Evolutionary conservation across 345 rosid species (phyloP).

Genomic region (Atalantia buxifolia): DNA sequence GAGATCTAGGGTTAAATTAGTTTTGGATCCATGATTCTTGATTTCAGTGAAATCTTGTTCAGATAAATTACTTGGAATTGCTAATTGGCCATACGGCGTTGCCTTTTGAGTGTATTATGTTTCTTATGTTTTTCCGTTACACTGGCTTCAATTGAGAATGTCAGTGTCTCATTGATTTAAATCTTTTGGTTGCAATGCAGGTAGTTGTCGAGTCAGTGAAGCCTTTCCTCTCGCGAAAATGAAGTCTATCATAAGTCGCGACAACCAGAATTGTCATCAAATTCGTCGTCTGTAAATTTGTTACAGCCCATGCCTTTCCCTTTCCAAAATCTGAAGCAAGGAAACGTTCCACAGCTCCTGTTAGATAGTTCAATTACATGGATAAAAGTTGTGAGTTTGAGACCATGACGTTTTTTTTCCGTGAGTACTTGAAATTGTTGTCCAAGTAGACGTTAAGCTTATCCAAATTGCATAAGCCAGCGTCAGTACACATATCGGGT

Average conservation of each 20-base stretch:
- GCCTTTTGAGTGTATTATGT: too few relatives aligned
- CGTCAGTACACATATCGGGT: constrained; percentile 14
- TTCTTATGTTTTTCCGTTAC: neutral
- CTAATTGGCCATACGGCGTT: neutral
- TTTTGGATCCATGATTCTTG: constrained; percentile 4
- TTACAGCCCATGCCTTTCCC: neutral
- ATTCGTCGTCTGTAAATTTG: neutral
- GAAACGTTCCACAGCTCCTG: neutral
- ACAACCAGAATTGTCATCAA: neutral
- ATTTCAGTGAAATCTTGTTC: neutral
- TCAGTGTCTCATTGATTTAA: neutral
- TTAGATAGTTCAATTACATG: neutral
- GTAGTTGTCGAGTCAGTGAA: constrained; percentile 68
- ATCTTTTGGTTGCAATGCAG: constrained; percentile 28
- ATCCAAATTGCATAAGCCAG: constrained; percentile 19
- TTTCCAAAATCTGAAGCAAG: neutral
- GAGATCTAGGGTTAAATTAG: neutral
- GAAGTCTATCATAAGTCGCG: constrained; percentile 10
- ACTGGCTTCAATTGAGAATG: neutral
- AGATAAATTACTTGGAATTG: neutral
- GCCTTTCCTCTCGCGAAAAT: constrained; percentile 47
- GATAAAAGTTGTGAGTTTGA: neutral
- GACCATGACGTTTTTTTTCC: neutral
- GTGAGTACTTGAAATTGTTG: neutral
- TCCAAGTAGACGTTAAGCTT: constrained; percentile 35